Percentiles rank a stretch among this genome's conserved stretches.
These are phyloP conservation scores for Phenoliferia sp. DNA, from an alignment of 1,284 basidiomycete species.

Conservation along the genomic window DNA sequence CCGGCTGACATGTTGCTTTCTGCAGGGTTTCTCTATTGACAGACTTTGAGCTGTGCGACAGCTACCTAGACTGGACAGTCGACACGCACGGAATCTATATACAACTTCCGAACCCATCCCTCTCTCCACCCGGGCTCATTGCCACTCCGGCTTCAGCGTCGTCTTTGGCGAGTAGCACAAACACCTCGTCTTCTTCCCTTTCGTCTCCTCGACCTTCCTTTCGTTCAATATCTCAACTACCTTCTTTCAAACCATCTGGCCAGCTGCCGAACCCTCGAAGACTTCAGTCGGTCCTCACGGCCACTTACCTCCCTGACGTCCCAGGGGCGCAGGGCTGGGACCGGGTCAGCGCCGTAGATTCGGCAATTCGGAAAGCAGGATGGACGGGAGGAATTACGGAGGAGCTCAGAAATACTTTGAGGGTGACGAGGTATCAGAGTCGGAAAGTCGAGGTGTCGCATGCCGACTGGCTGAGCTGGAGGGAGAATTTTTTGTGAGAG, in stretches of 20 bases:
- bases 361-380: constrained; percentile 87
- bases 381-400: constrained; percentile 76
- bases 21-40: constrained; percentile 83
- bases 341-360: constrained; percentile 79
- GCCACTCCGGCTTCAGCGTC: constrained; percentile 54
- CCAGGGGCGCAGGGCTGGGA: constrained; percentile 90
- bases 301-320: constrained; percentile 93
- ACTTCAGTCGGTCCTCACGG: constrained; percentile 53
- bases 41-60: constrained; percentile 76
- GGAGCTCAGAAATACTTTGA: constrained; percentile 68
- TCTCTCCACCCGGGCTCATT: constrained; percentile 46
- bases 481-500: no score
- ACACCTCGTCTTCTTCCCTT: constrained; percentile 16
- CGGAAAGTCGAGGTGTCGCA: constrained; percentile 65
- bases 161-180: constrained; percentile 48
- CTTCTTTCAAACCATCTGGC: constrained; percentile 13
- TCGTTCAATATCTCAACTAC: constrained; percentile 23
- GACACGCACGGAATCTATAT: constrained; percentile 91
- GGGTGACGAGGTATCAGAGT: constrained; percentile 80
- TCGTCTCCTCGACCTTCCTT: background rate
- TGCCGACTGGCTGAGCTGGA: constrained; percentile 55
- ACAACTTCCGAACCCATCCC: constrained; percentile 68
- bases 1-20: background rate
- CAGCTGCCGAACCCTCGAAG: constrained; percentile 11
- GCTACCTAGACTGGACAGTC: constrained; percentile 87